Evolutionary conservation across 2,329 filamentous ascomycete genomes (phyloP), one percentile per base, ranked within the genome.

Genomic region (Corynespora cassiicola): DNA sequence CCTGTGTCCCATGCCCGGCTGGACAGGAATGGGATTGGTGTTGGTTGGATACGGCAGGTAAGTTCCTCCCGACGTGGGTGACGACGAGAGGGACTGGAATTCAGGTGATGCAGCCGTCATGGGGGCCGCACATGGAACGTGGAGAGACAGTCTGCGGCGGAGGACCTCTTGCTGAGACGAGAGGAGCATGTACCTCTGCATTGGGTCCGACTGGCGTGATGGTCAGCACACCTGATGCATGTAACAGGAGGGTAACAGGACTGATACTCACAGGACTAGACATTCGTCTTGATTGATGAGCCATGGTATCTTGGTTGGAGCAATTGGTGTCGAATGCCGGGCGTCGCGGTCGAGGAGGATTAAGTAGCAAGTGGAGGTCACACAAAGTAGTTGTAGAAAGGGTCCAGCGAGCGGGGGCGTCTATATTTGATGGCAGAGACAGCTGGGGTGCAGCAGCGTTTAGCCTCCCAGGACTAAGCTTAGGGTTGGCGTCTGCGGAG

Each of bases 101-200:
- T 64, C 60, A 10, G 70, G 66, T n/a, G 69, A 66, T 28, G 56
- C 52, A 26, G 54, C 50, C 10, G 62, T 56, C 47, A 66, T 57
- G 5, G 66, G 63, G 14, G 62, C 54, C 6, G 39, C 41, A 38
- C 63, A 52, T 28, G 68, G 57, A 35, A 68, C 44, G 25, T 63
- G 50, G 44, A 71, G 52, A 8, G 68, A 70, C 16, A 73, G 53
- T 17, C 68, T 61, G 24, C 67, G 64, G 33, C 65, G 68, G 23
- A 73, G 47, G 27, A 56, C 59, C 42, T 69, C 68, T 47, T 72
- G 68, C 34, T 73, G 68, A 15, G 65, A 66, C 28, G 65, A 63
- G 11, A 73, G 59, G 8, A 65, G 50, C 42, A 72, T 62, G 51
- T 72, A 72, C 39, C 61, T 65, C 43, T 69, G 62, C 52, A 71